These are phyloP conservation scores for Coprinellus aureogranulatus DNA, from an alignment of 768 basidiomycete genomes.

Conservation along the genomic window DNA sequence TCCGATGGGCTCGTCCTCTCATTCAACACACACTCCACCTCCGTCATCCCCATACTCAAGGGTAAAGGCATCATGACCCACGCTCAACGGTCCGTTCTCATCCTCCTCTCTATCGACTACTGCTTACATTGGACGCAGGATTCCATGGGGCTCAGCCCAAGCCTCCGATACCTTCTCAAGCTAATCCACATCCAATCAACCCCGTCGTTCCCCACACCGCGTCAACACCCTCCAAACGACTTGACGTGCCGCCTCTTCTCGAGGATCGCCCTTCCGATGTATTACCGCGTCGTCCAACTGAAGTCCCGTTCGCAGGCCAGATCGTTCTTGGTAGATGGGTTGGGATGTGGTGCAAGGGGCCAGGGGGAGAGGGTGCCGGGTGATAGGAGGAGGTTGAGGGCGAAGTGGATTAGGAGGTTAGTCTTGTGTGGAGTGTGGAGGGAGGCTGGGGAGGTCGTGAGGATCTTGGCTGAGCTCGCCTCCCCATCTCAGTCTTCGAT, in stretches of 20 bases:
- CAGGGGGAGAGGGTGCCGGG: background rate
- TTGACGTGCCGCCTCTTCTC: slow-evolving; percentile 51
- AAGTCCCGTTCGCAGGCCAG: slow-evolving; percentile 37
- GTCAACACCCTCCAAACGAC: no score
- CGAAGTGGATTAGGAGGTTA: slow-evolving; percentile 38
- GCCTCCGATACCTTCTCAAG: no score
- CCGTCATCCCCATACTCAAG: slow-evolving; percentile 80
- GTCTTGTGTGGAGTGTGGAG: slow-evolving; percentile 40
- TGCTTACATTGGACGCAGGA: slow-evolving; percentile 31
- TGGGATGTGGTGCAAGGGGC: slow-evolving; percentile 30
- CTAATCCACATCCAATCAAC: no score
- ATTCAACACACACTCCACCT: slow-evolving; percentile 89
- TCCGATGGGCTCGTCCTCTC: slow-evolving; percentile 84
- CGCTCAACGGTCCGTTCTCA: slow-evolving; percentile 73
- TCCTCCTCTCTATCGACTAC: background rate
- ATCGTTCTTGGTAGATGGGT: slow-evolving; percentile 35
- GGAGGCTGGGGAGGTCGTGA: slow-evolving; percentile 39
- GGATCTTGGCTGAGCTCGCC: slow-evolving; percentile 14
- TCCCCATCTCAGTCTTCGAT: background rate
- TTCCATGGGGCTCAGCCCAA: no score
- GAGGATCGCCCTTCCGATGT: slow-evolving; percentile 56
- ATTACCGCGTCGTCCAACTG: slow-evolving; percentile 54
- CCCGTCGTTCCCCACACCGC: no score
- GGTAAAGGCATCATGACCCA: slow-evolving; percentile 84
- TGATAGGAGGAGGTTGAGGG: slow-evolving; percentile 22